Evolutionary conservation across 1,284 basidiomycete genomes (phyloP).

Genomic region (Afroboletus lepidellus): DNA sequence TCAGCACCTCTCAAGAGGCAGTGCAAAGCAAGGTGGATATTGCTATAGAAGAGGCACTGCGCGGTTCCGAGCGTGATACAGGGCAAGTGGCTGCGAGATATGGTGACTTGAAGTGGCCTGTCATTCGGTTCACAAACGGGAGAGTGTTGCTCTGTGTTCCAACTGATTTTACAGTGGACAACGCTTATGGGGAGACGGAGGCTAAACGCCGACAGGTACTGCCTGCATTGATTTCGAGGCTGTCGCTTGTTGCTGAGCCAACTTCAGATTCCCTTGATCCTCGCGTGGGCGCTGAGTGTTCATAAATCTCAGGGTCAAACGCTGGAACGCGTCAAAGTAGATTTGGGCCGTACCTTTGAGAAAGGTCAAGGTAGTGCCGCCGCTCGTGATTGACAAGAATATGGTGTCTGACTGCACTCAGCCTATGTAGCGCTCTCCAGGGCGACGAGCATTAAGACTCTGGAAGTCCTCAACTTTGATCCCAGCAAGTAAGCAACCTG

Average conservation of each 20-base stretch:
- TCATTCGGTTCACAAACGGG: slow-evolving; percentile 53
- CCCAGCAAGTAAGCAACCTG: slow-evolving; percentile 56
- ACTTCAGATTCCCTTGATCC: slow-evolving; percentile 73
- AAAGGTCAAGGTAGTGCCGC: slow-evolving; percentile 75
- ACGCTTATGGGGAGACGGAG: slow-evolving; percentile 50
- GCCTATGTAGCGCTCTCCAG: slow-evolving; percentile 94
- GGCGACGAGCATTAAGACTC: slow-evolving; percentile 78
- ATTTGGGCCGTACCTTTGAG: slow-evolving; percentile 82
- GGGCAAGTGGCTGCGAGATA: slow-evolving; percentile 24
- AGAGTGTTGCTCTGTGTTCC: slow-evolving; percentile 47
- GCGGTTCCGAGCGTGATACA: slow-evolving; percentile 30
- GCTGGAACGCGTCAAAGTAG: slow-evolving; percentile 83
- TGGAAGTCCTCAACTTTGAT: slow-evolving; percentile 84
- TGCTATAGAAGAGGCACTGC: slow-evolving; percentile 36
- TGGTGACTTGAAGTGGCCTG: slow-evolving; percentile 45
- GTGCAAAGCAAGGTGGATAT: slow-evolving; percentile 39
- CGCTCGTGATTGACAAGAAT: background rate
- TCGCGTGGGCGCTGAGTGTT: slow-evolving; percentile 94
- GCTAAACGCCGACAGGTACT: slow-evolving; percentile 53
- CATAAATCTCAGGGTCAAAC: slow-evolving; percentile 95
- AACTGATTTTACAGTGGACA: slow-evolving; percentile 56
- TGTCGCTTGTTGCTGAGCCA: background rate
- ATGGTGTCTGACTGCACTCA: slow-evolving; percentile 34
- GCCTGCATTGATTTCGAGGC: background rate
- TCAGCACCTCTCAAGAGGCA: slow-evolving; percentile 49